Base-by-base conservation (phyloP, 371 early-diverging fungal genomes). In the Smittium culicis region DNA sequence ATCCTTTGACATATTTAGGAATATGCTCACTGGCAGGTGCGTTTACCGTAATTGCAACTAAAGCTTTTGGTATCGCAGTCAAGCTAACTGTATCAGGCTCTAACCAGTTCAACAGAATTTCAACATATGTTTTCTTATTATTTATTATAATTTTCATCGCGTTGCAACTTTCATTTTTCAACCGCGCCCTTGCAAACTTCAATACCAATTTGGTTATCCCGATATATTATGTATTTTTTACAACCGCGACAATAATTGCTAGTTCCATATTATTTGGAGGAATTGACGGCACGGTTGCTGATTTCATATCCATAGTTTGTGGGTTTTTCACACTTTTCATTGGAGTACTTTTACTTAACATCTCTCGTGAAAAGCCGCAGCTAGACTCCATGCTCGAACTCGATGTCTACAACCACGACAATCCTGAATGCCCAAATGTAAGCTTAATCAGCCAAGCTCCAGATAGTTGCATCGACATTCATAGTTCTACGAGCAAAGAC, bases 101-200 rank as follows among this genome's bases (percentile, higher is more conserved):
- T 71, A 95, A 95, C 79, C 94, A 95, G 79, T 83, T 95, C 45
- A 82, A 82, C 16, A 85, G 90, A 66, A 81, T 87, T 5, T 90
- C 90, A 34, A 94, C 94, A 1, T 94, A 89, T 67, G 78, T 89
- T 16, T 92, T 94, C 74, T 85, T 85, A 14, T 68, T 88, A n/a
- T 81, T 85, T 27, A 90, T 93, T n/a, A 81, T 72, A 2, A 77
- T 83, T 0, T 91, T 89, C 72, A 90, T 92, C 62, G 76, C 91
- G 24, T 86, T 88, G n/a, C 94, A 95, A 77, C 88, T 94, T 85
- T 93, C 92, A 74, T 95, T 93, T 74, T 93, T 95, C 68, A 94
- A 95, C 83, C 93, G 93, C 81, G 93, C 95, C 2, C 77, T 95
- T 35, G 92, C 92, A 67, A 77, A 83, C 66, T 95, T 92, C 70